A percentile compares a stretch with the other conserved stretches of the same genome.
Conservation (phyloP, 495 filamentous ascomycete species). For the Bryoglossum gracile region DNA sequence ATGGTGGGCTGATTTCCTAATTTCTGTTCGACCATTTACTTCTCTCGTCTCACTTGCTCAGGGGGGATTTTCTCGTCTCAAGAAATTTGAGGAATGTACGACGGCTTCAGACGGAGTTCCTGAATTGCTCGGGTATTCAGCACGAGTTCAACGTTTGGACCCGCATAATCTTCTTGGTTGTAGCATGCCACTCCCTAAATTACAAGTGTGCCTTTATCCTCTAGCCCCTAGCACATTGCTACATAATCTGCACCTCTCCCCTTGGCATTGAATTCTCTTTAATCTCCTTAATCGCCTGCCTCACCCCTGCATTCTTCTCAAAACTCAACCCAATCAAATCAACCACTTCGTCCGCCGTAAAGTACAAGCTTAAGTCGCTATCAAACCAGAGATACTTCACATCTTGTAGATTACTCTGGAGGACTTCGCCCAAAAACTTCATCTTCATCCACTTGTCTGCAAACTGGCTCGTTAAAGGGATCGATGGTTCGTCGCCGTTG, state of each 20-base stretch:
- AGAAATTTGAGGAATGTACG: too few relatives aligned
- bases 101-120: too few relatives aligned
- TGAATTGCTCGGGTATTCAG: too few relatives aligned
- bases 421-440: conserved; percentile 78
- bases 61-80: too few relatives aligned
- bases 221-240: not conserved
- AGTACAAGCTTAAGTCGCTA: conserved; percentile 75
- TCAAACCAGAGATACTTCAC: conserved; percentile 86
- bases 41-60: too few relatives aligned
- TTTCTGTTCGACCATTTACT: too few relatives aligned
- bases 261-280: conserved; percentile 30
- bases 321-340: conserved; percentile 87
- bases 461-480: conserved; percentile 72
- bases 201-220: too few relatives aligned
- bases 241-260: not conserved
- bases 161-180: too few relatives aligned
- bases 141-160: too few relatives aligned
- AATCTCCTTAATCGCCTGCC: conserved; percentile 75
- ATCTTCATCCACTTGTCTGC: conserved; percentile 81
- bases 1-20: too few relatives aligned
- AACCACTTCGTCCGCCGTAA: conserved; percentile 73
- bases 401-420: conserved; percentile 84
- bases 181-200: too few relatives aligned
- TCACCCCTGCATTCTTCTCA: conserved; percentile 74
- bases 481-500: conserved; percentile 23